These are phyloP conservation scores for Capsella bursapastoris DNA, from an alignment of 345 rosid genomes.

Conservation along the genomic window DNA sequence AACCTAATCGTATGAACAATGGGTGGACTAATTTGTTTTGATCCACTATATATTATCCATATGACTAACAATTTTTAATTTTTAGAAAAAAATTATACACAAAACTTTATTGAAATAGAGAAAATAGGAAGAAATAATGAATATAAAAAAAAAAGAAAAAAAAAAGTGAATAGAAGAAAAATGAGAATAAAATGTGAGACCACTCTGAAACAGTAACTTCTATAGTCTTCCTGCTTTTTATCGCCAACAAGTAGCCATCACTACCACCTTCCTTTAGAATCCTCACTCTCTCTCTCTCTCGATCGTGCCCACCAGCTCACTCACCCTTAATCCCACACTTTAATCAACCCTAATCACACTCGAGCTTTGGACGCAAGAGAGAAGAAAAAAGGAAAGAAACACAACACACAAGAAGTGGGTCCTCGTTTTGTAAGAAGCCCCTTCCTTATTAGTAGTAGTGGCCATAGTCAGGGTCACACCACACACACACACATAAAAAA, in stretches of 20 bases:
- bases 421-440: slow-evolving; percentile 31
- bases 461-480: slow-evolving; percentile 33
- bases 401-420: slow-evolving; percentile 27
- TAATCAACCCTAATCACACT: slow-evolving; percentile 13
- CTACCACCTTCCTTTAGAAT: slow-evolving; percentile 16
- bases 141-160: not conserved
- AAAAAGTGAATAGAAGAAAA: slow-evolving; percentile 27
- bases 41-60: not conserved
- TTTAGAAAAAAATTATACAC: no score
- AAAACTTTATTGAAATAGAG: not conserved
- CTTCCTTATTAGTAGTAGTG: slow-evolving; percentile 20
- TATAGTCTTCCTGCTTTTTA: slow-evolving; percentile 5
- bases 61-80: not conserved
- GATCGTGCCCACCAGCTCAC: slow-evolving; percentile 45
- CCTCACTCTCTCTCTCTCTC: slow-evolving; percentile 12
- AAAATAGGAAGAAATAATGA: not conserved
- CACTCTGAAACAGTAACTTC: not conserved
- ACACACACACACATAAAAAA: slow-evolving; percentile 24
- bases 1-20: not conserved
- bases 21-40: not conserved
- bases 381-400: not conserved
- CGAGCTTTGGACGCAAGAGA: slow-evolving; percentile 11
- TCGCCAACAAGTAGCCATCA: slow-evolving; percentile 35
- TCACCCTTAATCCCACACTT: slow-evolving; percentile 11
- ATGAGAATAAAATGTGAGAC: slow-evolving; percentile 29